Evolutionary conservation across 352 stramenopile species (phyloP).

Genomic region (Aphanomyces cochlioides): DNA sequence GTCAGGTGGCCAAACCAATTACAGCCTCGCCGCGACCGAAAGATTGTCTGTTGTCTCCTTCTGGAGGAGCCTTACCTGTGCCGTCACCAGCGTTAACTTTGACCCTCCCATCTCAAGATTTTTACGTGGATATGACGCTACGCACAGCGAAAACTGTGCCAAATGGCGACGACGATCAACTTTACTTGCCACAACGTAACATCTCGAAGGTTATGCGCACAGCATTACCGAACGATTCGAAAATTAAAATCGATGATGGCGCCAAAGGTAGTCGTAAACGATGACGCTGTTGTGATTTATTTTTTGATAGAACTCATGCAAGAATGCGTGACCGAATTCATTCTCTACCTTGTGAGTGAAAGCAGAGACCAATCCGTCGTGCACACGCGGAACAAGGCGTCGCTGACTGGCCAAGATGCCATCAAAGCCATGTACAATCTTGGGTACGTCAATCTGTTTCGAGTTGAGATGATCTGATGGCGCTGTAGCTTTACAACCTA

Average conservation of each 20-base stretch:
- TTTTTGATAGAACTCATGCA: constrained; percentile 62
- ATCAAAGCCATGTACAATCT: constrained; percentile 66
- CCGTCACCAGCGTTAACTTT: no score
- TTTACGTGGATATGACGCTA: constrained; percentile 47
- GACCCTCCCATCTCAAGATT: background rate
- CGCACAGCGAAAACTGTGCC: constrained; percentile 30
- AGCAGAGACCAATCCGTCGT: constrained; percentile 58
- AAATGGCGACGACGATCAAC: constrained; percentile 57
- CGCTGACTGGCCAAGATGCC: constrained; percentile 57
- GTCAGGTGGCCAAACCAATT: background rate
- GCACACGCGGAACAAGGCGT: constrained; percentile 61
- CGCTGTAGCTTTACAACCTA: constrained; percentile 46
- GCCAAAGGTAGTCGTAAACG: constrained; percentile 33
- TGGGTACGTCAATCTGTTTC: constrained; percentile 27
- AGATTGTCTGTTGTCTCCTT: no score
- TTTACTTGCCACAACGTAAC: constrained; percentile 67
- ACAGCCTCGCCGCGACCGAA: no score
- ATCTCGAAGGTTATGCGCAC: constrained; percentile 75
- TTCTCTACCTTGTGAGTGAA: constrained; percentile 79
- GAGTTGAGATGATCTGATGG: background rate
- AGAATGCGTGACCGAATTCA: constrained; percentile 80
- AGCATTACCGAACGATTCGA: constrained; percentile 37
- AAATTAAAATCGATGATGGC: constrained; percentile 75
- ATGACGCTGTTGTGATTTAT: background rate
- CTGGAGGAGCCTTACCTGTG: no score